Base-by-base conservation (phyloP, 2,329 filamentous ascomycete genomes). In the Fusarium sororula region DNA sequence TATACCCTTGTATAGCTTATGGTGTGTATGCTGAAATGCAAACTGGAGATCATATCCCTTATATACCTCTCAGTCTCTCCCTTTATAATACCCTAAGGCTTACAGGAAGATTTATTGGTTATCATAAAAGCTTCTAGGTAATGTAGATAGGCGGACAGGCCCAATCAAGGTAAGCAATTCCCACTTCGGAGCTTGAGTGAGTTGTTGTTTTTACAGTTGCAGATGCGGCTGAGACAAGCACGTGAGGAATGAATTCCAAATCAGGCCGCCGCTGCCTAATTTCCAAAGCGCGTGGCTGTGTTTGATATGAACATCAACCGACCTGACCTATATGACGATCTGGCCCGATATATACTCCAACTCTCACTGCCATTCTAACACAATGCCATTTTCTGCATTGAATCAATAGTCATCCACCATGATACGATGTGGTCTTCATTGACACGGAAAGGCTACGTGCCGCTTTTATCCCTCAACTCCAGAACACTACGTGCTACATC, bases 111-210 rank as follows among this genome's bases (percentile, higher is more conserved):
- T 37, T 37, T 37, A 18, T 37, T 5, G 3, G 8, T 37, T 37
- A 37, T 10, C 35, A 10, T 37, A 5, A 9, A 37, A 37, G 35
- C 17, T 18, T 37, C 35, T 20, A 15, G 18, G 8, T 7, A n/a
- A n/a, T 18, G 5, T 14, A 14, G 3, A 32, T 7, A 24, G 3
- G 1, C 1, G 2, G 24, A 50, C 1, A 32, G 14, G 30, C 47
- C 4, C 11, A 15, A 32, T 11, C 11, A n/a, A 50, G 5, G 7
- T 9, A 5, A 24, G 5, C 11, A 32, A 18, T 24, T 24, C 18
- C 15, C 5, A 14, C 48, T 35, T 24, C 11, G 0, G 3, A 24
- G 15, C 3, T 18, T 51, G 28, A 15, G 1, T 24, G 28, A 32
- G 22, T 32, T 14, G 28, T 24, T 20, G 30, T 7, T 20, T 20